phyloP scores from a whole-genome alignment of 148 eudicot species.

The Chenopodium suecicum region DNA sequence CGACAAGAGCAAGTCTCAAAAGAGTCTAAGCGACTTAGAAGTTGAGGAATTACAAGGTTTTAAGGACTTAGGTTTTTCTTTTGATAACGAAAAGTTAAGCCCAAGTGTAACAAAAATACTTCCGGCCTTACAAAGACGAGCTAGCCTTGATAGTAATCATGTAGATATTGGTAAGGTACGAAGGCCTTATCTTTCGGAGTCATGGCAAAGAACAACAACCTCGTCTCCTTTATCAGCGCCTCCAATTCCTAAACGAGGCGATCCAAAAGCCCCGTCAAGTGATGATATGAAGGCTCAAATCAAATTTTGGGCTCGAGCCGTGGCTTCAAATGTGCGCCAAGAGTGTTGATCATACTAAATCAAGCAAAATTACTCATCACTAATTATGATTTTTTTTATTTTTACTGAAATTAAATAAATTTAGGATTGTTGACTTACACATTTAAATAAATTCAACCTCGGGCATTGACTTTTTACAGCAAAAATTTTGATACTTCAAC shows the following conservation, averaged over 20 bases:
- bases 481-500: not conserved
- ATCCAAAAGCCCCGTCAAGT: slow-evolving; percentile 26
- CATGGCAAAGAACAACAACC: slow-evolving; percentile 15
- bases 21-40: slow-evolving; percentile 35
- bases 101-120: slow-evolving; percentile 28
- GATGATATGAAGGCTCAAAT: slow-evolving; percentile 76
- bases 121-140: slow-evolving; percentile 42
- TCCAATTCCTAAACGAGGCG: slow-evolving; percentile 29
- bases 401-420: not conserved
- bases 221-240: slow-evolving; percentile 31
- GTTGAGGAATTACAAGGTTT: slow-evolving; percentile 34
- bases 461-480: slow-evolving; percentile 2
- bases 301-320: slow-evolving; percentile 90
- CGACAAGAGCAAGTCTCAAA: slow-evolving; percentile 28
- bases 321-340: slow-evolving; percentile 73
- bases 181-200: slow-evolving; percentile 31
- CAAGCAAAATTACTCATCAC: not conserved
- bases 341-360: slow-evolving; percentile 32
- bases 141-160: slow-evolving; percentile 22
- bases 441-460: slow-evolving; percentile 10
- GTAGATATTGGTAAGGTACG: not conserved
- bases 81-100: slow-evolving; percentile 28
- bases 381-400: not conserved
- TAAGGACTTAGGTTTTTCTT: slow-evolving; percentile 39
- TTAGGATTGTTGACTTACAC: slow-evolving; percentile 18